A percentile compares a stretch with the other conserved stretches of the same genome.
These are phyloP conservation scores for Colletotrichum eremochloae DNA, from an alignment of 2,329 filamentous ascomycete species.

Conservation along the genomic window DNA sequence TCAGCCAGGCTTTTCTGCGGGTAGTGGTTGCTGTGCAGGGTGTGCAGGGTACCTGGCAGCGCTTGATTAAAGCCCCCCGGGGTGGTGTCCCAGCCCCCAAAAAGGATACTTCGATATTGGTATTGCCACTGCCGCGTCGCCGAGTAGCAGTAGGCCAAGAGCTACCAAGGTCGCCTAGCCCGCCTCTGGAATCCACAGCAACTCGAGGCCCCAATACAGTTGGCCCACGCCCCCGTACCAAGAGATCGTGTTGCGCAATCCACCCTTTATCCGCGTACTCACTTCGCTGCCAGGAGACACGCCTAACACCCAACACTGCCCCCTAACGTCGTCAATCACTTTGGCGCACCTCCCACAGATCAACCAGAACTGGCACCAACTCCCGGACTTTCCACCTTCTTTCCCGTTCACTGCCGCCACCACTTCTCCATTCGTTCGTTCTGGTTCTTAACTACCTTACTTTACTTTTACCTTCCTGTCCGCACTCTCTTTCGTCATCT, in stretches of 20 bases:
- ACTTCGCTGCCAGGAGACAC: conserved; percentile 13
- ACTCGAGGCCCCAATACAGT: conserved; percentile 38
- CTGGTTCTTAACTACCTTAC: conserved; percentile 23
- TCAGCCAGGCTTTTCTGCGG: conserved; percentile 17
- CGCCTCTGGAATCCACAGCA: conserved; percentile 39
- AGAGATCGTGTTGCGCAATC: conserved; percentile 42
- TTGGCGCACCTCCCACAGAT: conserved; percentile 1
- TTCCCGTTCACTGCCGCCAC: conserved; percentile 28
- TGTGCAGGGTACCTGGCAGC: background rate
- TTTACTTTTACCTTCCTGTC: conserved; percentile 24
- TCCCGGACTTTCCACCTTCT: conserved; percentile 37
- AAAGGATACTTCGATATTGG: conserved; percentile 29
- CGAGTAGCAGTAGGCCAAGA: conserved; percentile 31
- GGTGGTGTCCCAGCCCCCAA: conserved; percentile 13
- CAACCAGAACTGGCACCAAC: conserved; percentile 21
- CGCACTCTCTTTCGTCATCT: conserved; percentile 14
- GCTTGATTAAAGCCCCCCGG: background rate
- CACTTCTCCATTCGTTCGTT: conserved; percentile 19
- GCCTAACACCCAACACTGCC: conserved; percentile 2
- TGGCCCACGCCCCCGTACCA: conserved; percentile 41
- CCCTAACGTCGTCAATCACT: conserved; percentile 16
- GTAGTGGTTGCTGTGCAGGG: background rate
- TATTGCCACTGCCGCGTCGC: conserved; percentile 21
- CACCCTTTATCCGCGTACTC: conserved; percentile 22
- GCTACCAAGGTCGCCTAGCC: conserved; percentile 37